Percentiles rank a stretch among this genome's conserved stretches.
These are phyloP conservation scores for Apiotrichum gracile DNA, from an alignment of 1,284 basidiomycete species.

Conservation along the genomic window DNA sequence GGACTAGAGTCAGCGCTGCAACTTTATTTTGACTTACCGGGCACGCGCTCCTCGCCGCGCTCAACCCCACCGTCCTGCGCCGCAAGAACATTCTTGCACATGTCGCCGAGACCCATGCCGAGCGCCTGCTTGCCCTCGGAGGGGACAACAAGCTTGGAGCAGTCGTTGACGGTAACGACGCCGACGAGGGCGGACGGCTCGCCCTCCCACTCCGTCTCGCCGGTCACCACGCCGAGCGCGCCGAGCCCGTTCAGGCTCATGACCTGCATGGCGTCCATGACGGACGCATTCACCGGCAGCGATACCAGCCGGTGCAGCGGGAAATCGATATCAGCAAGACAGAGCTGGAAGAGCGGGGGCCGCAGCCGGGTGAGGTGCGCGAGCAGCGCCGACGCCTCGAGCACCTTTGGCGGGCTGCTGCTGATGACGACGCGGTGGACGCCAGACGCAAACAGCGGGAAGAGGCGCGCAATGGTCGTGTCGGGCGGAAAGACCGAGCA, in stretches of 20 bases:
- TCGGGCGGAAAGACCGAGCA: conserved; percentile 19
- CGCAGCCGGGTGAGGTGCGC: conserved; percentile 24
- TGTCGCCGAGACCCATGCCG: conserved; percentile 29
- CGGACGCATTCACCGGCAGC: conserved; percentile 21
- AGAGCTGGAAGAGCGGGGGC: conserved; percentile 19
- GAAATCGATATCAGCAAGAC: conserved; percentile 19
- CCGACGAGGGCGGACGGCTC: conserved; percentile 19
- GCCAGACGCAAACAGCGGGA: conserved; percentile 33
- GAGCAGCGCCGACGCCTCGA: conserved; percentile 24
- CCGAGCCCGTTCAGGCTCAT: conserved; percentile 31
- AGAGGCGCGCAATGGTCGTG: conserved; percentile 22
- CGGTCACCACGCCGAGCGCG: conserved; percentile 30
- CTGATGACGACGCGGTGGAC: conserved; percentile 31
- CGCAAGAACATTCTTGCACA: conserved; percentile 27
- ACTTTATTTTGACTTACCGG: conserved; percentile 21
- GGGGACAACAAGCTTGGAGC: conserved; percentile 31
- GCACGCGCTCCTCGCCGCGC: conserved; percentile 34
- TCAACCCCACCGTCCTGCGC: conserved; percentile 23
- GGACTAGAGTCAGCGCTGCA: conserved; percentile 23
- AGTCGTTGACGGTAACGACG: conserved; percentile 27
- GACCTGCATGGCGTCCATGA: conserved; percentile 40
- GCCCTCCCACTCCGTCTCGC: conserved; percentile 9
- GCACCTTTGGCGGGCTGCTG: conserved; percentile 13
- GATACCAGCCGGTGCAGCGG: conserved; percentile 33
- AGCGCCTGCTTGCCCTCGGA: conserved; percentile 32